These are phyloP conservation scores for Aspergillus homomorphus DNA, from an alignment of 495 filamentous ascomycete species.

Conservation along the genomic window DNA sequence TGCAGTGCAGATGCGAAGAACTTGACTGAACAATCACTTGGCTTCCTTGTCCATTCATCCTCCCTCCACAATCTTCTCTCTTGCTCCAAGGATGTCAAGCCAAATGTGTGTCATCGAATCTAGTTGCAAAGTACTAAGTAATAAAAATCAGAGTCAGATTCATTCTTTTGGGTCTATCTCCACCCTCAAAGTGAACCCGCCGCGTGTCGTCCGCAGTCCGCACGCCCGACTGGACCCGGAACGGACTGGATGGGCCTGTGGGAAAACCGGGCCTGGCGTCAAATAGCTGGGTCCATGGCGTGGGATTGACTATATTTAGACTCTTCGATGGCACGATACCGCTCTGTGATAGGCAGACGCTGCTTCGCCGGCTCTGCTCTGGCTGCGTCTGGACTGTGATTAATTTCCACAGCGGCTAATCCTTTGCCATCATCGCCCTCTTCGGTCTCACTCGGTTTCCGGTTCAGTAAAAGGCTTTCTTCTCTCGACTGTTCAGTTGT, in stretches of 20 bases:
- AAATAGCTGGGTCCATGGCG: neutral
- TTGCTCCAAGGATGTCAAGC: neutral
- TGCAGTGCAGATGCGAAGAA: too few species aligned
- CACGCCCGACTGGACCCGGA: neutral
- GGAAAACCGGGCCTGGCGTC: too few species aligned
- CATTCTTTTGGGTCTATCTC: neutral
- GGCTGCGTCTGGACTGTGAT: neutral
- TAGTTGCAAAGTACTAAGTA: too few species aligned
- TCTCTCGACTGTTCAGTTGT: too few species aligned
- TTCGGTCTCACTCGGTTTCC: neutral
- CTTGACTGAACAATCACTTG: too few species aligned
- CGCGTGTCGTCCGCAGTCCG: neutral
- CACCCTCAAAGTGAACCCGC: neutral
- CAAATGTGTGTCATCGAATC: too few species aligned
- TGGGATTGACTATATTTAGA: neutral
- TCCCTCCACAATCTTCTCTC: neutral
- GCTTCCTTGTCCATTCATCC: neutral
- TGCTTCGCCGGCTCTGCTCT: neutral
- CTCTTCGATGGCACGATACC: neutral
- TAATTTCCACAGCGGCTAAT: conserved; percentile 5
- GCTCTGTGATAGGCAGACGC: neutral
- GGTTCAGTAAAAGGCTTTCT: neutral
- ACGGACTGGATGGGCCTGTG: neutral
- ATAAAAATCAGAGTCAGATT: neutral
- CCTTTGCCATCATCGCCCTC: neutral